Evolutionary conservation across 345 rosid genomes (phyloP).

Genomic region (Eucalyptus camaldulensis): DNA sequence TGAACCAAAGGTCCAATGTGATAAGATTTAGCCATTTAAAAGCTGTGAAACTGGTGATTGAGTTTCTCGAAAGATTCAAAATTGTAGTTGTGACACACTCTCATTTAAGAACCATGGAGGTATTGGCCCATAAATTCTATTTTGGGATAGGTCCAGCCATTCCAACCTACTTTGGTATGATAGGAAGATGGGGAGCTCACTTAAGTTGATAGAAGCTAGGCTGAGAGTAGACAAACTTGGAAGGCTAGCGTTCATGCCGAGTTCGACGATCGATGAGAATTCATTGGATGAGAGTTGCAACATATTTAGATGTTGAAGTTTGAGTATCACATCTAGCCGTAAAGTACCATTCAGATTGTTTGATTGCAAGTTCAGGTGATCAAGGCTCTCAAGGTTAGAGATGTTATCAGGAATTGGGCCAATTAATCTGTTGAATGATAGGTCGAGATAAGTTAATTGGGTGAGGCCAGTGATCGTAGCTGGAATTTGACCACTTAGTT

Average conservation of each 20-base stretch:
- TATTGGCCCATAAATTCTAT: neutral
- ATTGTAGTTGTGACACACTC: neutral
- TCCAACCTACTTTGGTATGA: neutral
- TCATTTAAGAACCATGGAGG: constrained; percentile 2
- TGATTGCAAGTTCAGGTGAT: neutral
- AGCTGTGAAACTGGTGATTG: too few species aligned
- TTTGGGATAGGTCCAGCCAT: neutral
- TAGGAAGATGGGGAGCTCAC: constrained; percentile 8
- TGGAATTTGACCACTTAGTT: neutral
- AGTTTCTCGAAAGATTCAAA: too few species aligned
- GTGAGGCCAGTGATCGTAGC: neutral
- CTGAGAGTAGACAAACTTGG: neutral
- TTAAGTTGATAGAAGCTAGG: constrained; percentile 6
- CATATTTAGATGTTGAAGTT: neutral
- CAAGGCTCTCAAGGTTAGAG: neutral
- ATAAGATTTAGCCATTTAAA: neutral
- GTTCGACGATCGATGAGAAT: neutral
- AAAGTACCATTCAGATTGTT: constrained; percentile 1
- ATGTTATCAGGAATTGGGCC: constrained; percentile 4
- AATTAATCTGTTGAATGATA: neutral
- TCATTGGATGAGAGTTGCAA: neutral
- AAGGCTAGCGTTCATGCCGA: neutral
- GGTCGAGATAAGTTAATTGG: neutral
- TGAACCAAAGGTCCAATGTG: neutral
- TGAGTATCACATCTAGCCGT: neutral